A percentile compares a stretch with the other conserved stretches of the same genome.
These are phyloP conservation scores for Symbiodinium natans DNA, from an alignment of 73 alveolate species.

Conservation along the genomic window DNA sequence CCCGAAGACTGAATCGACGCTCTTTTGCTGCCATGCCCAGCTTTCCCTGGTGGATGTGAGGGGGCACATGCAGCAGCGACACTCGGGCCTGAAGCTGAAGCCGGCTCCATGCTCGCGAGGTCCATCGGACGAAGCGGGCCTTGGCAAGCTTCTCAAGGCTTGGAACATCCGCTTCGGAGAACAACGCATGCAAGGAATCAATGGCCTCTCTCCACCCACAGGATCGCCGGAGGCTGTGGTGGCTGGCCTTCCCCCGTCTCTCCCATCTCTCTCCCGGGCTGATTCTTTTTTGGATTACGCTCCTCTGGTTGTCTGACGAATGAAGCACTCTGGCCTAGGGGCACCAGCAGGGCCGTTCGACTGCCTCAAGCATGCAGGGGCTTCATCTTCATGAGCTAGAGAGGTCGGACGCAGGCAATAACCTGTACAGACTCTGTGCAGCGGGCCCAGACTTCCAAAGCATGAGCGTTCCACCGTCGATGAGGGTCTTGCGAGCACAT, in stretches of 20 bases:
- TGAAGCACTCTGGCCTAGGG: no score
- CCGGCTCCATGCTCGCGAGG: background rate
- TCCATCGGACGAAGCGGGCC: background rate
- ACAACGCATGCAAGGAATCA: no score
- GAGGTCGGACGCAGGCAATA: no score
- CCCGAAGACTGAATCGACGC: no score
- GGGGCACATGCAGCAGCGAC: no score
- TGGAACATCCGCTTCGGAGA: no score
- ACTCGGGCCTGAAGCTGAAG: background rate
- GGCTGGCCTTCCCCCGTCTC: background rate
- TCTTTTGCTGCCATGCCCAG: no score
- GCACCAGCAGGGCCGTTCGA: background rate
- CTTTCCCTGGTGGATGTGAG: no score
- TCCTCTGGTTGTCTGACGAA: no score
- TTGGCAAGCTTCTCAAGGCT: background rate
- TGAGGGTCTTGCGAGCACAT: background rate
- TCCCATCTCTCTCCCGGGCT: no score
- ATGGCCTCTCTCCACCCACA: background rate
- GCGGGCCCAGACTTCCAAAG: conserved; percentile 39
- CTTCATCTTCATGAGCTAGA: no score
- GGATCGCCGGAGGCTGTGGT: background rate
- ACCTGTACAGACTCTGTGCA: background rate
- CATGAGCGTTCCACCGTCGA: conserved; percentile 76
- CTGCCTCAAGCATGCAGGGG: background rate
- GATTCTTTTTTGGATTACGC: no score